Conservation (phyloP, 176 grass and related monocot genomes). For the Phyllostachys edulis region DNA sequence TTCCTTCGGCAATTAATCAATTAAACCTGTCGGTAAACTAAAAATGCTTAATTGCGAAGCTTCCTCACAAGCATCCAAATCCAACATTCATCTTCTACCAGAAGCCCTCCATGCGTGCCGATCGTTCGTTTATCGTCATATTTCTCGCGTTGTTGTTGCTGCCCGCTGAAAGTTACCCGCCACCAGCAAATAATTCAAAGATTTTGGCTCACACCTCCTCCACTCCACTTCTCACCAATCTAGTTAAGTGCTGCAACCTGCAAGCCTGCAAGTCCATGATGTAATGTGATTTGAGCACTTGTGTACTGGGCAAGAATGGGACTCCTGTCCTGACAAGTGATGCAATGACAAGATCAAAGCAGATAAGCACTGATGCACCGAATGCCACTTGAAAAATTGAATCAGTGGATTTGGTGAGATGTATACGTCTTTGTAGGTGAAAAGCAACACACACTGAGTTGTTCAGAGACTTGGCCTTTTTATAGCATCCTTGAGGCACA, state of each 20-base stretch:
- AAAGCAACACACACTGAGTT: not conserved
- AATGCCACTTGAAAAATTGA: conserved; percentile 27
- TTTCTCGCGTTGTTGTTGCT: not conserved
- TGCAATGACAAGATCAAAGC: conserved; percentile 10
- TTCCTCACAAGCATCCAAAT: not conserved
- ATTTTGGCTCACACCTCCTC: conserved; percentile 37
- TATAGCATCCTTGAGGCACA: conserved; percentile 34
- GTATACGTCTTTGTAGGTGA: conserved; percentile 31
- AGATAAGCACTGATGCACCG: conserved; percentile 29
- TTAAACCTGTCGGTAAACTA: not conserved
- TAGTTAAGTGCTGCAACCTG: not conserved
- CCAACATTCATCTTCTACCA: conserved; percentile 5
- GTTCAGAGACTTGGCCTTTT: not conserved
- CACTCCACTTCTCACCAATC: not conserved
- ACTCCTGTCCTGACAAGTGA: not conserved
- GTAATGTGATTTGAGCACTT: not conserved
- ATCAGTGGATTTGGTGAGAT: conserved; percentile 49
- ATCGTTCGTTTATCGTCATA: not conserved
- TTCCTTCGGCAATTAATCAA: not conserved
- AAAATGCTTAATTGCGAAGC: conserved; percentile 2
- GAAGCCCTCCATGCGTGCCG: not conserved
- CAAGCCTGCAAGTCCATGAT: not conserved
- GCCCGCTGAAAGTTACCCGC: conserved; percentile 32
- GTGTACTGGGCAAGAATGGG: not conserved
- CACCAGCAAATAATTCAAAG: conserved; percentile 33